Base-by-base conservation (phyloP, 371 early-diverging fungal species). In the Rhizomucor pusillus region DNA sequence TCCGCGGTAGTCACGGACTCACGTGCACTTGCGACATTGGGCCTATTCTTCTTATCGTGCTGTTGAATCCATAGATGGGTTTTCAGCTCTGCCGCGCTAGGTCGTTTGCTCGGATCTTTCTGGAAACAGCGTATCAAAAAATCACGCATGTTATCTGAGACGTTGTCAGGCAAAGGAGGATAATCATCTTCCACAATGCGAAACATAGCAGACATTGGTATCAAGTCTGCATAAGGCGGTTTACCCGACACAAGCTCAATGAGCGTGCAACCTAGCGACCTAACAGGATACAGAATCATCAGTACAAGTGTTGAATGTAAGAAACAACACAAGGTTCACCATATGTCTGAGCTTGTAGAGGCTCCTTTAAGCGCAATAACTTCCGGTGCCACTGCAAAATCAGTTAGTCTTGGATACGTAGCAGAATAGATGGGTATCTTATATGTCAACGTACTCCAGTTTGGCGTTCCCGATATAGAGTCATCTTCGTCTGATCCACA, bases 331-430 rank as follows among this genome's bases (percentile, higher is more conserved):
- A 41, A 20, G 36, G 82, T 29, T 29, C 29, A 29, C 93, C 94
- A 95, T 4, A 95, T 94, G 63, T 95, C 96, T 0, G 92, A 90
- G 20, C 87, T 85, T 4, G 87, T 86, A 3, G 87, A 83, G 2
- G 91, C 84, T 1, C 93, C 92, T 46, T 88, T 84, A 12, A 92
- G 65, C 59, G 90, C 83, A 61, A 94, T 93, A 10, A 55, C 91
- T 75, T 97, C 98, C 2, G 98, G 98, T n/a, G 98, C 94, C 97
- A 97, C 89, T 90, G 59, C 47, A 45, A 14, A 51, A 52, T 3
- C 29, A 29, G 7, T 5, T 29, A 29, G 7, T 29, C 7, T 29
- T 3, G 3, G 3, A 29, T 29, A 29, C 29, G 7, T 7, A 29
- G 29, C 29, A 3, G 5, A 29, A 29, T 5, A 29, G 29, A 7